Evolutionary conservation across 306 rosid species (phyloP), one percentile per base, ranked within the genome.

Genomic region (Rosa lucieae): DNA sequence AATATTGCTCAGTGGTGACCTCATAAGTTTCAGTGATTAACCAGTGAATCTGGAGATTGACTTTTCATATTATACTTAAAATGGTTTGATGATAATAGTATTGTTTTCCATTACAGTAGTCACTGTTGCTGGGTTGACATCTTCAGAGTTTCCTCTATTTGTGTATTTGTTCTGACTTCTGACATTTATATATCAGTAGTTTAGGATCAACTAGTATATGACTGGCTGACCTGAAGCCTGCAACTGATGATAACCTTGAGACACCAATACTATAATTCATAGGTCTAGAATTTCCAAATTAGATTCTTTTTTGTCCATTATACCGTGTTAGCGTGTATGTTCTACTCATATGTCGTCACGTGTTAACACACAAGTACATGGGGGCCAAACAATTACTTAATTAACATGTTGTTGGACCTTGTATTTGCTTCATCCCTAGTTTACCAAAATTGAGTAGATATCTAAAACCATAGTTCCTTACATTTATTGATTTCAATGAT

Each of bases 51-150:
- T 15, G n/a, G 10, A 37, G 70, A 37, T 66, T 65, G 70, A 65
- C 70, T 13, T 32, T 35, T 37, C 20, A 29, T n/a, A 29, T 12
- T 29, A 61, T 26, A 11, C 37, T 23, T 61, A 61, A 61, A 11
- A 1, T 61, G 12, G 15, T 10, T 61, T 61, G 39, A 9, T 62
- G 68, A 59, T 58, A 58, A 59, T 59, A 59, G 5, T 26, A 59
- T 10, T 23, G 66, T 59, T 23, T 3, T 10, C 66, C 37, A 58
- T 12, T 20, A 32, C 42, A 65, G 10, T 5, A 65, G 69, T 65
- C 70, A 65, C 70, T 65, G n/a, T 65, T 61, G 39, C 39, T 26
- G 14, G 39, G 12, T 26, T 61, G 67, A 61, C 67, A 61, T 61
- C 17, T 61, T 26, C 40, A 4, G 37, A 29, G 3, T 23, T 14